These are phyloP conservation scores for Colletotrichum echinochloae DNA, from an alignment of 2,329 filamentous ascomycete species.

Conservation along the genomic window DNA sequence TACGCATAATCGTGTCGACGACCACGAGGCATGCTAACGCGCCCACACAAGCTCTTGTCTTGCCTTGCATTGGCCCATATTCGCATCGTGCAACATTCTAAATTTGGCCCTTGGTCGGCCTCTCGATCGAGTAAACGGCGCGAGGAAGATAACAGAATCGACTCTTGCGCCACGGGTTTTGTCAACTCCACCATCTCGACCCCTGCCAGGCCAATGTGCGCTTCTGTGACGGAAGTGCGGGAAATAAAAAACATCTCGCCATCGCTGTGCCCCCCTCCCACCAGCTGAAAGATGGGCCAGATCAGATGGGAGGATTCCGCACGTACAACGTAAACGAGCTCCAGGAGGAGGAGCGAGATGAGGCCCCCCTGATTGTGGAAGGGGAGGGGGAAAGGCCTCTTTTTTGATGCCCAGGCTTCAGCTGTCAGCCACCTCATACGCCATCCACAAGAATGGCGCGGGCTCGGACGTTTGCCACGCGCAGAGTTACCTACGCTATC, in stretches of 20 bases:
- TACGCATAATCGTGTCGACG: constrained; percentile 1
- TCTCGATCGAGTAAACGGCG: constrained; percentile 15
- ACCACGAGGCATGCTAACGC: neutral
- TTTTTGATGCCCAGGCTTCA: constrained; percentile 22
- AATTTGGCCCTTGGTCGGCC: neutral
- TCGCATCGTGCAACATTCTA: neutral
- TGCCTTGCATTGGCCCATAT: neutral
- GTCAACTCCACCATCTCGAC: neutral
- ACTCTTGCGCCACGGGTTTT: constrained; percentile 1
- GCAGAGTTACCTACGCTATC: constrained; percentile 17
- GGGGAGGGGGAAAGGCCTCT: constrained; percentile 28
- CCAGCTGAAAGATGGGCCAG: neutral
- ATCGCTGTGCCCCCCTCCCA: neutral
- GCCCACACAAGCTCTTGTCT: neutral
- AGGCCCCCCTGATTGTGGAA: constrained; percentile 26
- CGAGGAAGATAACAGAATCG: neutral
- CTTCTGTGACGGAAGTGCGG: too few relatives aligned
- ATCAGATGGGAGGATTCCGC: neutral
- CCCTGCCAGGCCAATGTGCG: neutral
- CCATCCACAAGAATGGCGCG: constrained; percentile 11
- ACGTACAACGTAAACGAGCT: neutral
- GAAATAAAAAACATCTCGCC: neutral
- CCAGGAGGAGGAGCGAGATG: constrained; percentile 12
- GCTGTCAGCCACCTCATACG: constrained; percentile 18
- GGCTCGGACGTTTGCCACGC: constrained; percentile 23